phyloP scores from a whole-genome alignment of 2,329 filamentous ascomycete species.

The Penicillium corylophilum region DNA sequence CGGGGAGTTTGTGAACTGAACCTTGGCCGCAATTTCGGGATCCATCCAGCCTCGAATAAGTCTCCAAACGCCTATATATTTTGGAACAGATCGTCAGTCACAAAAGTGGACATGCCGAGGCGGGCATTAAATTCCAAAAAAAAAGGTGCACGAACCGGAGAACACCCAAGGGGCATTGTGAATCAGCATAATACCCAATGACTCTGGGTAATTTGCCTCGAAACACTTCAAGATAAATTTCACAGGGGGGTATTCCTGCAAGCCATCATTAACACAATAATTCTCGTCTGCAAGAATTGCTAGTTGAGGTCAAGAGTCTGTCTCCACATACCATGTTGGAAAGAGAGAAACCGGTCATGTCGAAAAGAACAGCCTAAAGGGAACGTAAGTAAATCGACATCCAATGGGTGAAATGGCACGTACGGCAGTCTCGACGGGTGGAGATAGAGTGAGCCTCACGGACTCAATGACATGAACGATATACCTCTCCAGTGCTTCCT shows the following conservation, averaged over 20 bases:
- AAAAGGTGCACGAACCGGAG: conserved; percentile 59
- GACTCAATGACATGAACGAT: conserved; percentile 94
- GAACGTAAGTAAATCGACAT: conserved; percentile 1
- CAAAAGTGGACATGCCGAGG: too few species aligned
- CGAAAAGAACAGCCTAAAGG: conserved; percentile 78
- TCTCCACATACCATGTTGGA: conserved; percentile 74
- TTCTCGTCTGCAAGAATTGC: neutral
- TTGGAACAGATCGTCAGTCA: neutral
- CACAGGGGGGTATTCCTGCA: conserved; percentile 83
- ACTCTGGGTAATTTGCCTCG: conserved; percentile 95
- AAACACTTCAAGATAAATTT: conserved; percentile 99
- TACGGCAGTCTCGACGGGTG: conserved; percentile 86
- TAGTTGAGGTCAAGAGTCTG: too few species aligned
- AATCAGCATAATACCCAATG: conserved; percentile 78
- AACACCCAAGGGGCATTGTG: conserved; percentile 96
- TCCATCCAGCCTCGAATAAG: conserved; percentile 94
- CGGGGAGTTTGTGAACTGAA: conserved; percentile 80
- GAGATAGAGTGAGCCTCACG: conserved; percentile 72
- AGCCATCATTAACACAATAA: neutral
- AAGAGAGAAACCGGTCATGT: conserved; percentile 89
- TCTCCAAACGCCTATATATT: conserved; percentile 73
- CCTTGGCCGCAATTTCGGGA: conserved; percentile 88
- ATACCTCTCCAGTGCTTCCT: conserved; percentile 77
- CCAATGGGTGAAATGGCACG: conserved; percentile 32
- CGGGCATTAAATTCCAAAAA: neutral